Evolutionary conservation across 2,329 filamentous ascomycete species (phyloP).

Genomic region (Aureobasidium sp.): DNA sequence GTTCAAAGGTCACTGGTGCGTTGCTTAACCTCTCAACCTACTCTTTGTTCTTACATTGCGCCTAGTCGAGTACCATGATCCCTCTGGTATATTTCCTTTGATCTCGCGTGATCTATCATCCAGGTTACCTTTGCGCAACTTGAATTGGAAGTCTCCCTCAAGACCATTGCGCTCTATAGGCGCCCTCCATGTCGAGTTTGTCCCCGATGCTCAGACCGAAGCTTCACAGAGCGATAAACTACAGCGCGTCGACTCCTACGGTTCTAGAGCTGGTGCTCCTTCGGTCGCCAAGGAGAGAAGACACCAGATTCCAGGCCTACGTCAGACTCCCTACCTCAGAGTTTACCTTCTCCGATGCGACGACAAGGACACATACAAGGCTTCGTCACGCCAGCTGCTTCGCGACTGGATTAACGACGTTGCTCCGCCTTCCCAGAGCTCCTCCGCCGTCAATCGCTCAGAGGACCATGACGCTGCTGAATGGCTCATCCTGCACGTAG

Average conservation of each 20-base stretch:
- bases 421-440: slow-evolving; percentile 52
- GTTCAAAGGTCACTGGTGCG: slow-evolving; percentile 46
- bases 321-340: slow-evolving; percentile 90
- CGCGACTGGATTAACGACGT: slow-evolving; percentile 87
- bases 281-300: slow-evolving; percentile 51
- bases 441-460: slow-evolving; percentile 55
- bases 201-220: slow-evolving; percentile 41
- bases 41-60: slow-evolving; percentile 21
- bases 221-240: background rate
- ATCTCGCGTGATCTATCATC: slow-evolving; percentile 70
- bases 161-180: slow-evolving; percentile 89
- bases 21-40: background rate
- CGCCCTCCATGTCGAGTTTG: slow-evolving; percentile 81
- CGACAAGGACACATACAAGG: slow-evolving; percentile 91
- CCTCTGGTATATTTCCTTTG: slow-evolving; percentile 77
- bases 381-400: slow-evolving; percentile 66
- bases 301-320: slow-evolving; percentile 90
- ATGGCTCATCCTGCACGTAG: slow-evolving; percentile 89
- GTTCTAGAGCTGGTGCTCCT: background rate
- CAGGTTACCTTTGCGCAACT: slow-evolving; percentile 77
- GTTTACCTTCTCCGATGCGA: slow-evolving; percentile 85
- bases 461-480: slow-evolving; percentile 96
- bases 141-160: slow-evolving; percentile 94
- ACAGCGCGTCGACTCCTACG: slow-evolving; percentile 16
- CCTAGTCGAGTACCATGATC: slow-evolving; percentile 91